phyloP scores from a whole-genome alignment of 305 asterid genomes.

The Fraxinus platypoda region DNA sequence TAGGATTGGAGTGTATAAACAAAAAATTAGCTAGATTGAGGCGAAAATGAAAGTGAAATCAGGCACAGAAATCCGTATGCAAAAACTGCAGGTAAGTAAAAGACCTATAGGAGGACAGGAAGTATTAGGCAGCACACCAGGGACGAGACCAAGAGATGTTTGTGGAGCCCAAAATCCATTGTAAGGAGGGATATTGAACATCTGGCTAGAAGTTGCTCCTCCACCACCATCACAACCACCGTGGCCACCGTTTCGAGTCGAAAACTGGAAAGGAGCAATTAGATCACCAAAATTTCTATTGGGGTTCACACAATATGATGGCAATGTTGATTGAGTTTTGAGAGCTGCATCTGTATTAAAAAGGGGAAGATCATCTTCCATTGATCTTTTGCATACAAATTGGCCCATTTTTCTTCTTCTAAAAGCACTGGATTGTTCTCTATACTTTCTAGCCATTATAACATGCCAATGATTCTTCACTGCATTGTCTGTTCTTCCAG shows the following conservation, averaged over 20 bases:
- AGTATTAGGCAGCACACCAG: slow-evolving; percentile 35
- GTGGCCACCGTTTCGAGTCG: background rate
- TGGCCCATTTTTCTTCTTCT: slow-evolving; percentile 70
- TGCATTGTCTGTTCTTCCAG: slow-evolving; percentile 93
- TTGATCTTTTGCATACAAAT: slow-evolving; percentile 41
- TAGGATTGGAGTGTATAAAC: background rate
- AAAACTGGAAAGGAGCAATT: background rate
- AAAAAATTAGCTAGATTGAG: background rate
- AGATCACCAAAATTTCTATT: background rate
- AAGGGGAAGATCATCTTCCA: slow-evolving; percentile 20
- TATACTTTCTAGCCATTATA: slow-evolving; percentile 82
- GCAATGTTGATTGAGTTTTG: slow-evolving; percentile 19
- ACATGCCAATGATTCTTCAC: slow-evolving; percentile 98
- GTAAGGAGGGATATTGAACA: slow-evolving; percentile 9
- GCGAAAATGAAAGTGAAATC: background rate
- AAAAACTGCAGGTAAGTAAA: slow-evolving; percentile 7
- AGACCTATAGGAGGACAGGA: background rate
- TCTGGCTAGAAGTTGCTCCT: slow-evolving; percentile 12
- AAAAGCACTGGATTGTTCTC: slow-evolving; percentile 75
- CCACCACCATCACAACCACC: slow-evolving; percentile 22
- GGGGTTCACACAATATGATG: background rate
- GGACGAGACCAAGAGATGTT: slow-evolving; percentile 38
- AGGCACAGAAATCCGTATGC: background rate
- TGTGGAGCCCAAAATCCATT: slow-evolving; percentile 42
- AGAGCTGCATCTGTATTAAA: background rate